Evolutionary conservation across 345 rosid species (phyloP), one percentile per base, ranked within the genome.

Genomic region (Mangifera indica): DNA sequence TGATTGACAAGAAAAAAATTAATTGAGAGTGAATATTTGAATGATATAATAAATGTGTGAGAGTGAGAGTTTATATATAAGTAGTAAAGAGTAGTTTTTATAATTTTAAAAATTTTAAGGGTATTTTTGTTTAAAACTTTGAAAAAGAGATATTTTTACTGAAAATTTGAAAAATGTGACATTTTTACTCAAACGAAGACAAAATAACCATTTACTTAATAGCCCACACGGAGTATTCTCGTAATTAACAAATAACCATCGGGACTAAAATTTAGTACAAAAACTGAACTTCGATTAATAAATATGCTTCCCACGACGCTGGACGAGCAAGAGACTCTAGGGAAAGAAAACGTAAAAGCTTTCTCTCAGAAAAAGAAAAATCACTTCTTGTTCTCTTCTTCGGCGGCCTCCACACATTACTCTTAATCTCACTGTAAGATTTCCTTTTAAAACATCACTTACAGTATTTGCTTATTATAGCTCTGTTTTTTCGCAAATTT

Each of bases 301-400:
- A 62, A 62, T 21, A 14, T 34, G 52, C 71, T 37, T 68, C 32
- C 52, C 37, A 32, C 29, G 34, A 67, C 11, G 29, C 32, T 58
- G 62, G 57, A 49, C 42, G 61, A 46, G 42, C 42, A 37, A 37
- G 9, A 37, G 42, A 37, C 42, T 37, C 42, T 57, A n/a, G 59
- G 51, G 56, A 64, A 37, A 66, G 71, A 53, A 22, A 55, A 49
- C 69, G 69, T 66, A 42, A 66, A 44, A 49, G n/a, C 13, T 68
- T 68, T 40, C 26, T 67, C 62, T 55, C 71, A 37, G 14, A 32
- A 42, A 21, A 46, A 63, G 10, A 6, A 20, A 11, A 53, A n/a
- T 18, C 40, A 17, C 37, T 3, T 49, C 48, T 52, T 59, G 42
- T 69, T 42, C 72, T 42, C 14, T 24, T 55, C 49, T 69, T 40